Percentiles rank a stretch among this genome's conserved stretches.
These are phyloP conservation scores for Schizosaccharomyces osmophilus DNA, from an alignment of 805 yeast genomes.

Conservation along the genomic window DNA sequence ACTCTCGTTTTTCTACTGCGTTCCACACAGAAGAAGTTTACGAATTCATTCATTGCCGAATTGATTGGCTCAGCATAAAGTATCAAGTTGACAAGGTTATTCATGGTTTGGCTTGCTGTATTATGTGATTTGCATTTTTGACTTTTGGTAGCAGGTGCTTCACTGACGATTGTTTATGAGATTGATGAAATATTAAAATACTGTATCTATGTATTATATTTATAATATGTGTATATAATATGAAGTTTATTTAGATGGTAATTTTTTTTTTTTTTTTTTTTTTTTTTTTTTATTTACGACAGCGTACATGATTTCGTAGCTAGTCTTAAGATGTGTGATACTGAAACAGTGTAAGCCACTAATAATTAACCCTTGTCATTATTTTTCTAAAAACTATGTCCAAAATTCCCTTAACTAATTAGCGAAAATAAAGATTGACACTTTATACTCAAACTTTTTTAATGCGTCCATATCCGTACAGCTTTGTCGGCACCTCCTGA, in stretches of 20 bases:
- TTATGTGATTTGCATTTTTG: conserved; percentile 18
- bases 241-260: no score
- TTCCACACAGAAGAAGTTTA: conserved; percentile 85
- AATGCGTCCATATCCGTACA: conserved; percentile 72
- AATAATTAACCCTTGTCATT: no score
- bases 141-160: background rate
- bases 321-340: background rate
- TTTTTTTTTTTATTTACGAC: no score
- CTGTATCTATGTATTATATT: no score
- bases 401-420: no score
- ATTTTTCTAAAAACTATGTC: no score
- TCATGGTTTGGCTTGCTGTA: conserved; percentile 69
- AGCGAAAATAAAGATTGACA: no score
- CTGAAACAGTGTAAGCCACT: no score
- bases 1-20: conserved; percentile 67
- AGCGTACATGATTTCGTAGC: background rate
- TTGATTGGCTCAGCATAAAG: conserved; percentile 62
- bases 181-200: no score
- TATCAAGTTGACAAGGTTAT: conserved; percentile 77
- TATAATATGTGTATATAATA: no score
- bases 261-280: no score
- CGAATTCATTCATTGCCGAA: conserved; percentile 65
- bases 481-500: conserved; percentile 94
- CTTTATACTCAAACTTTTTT: background rate
- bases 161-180: no score